A percentile compares a stretch with the other conserved stretches of the same genome.
Conservation (phyloP, 371 early-diverging fungal species). For the Circinella minor region DNA sequence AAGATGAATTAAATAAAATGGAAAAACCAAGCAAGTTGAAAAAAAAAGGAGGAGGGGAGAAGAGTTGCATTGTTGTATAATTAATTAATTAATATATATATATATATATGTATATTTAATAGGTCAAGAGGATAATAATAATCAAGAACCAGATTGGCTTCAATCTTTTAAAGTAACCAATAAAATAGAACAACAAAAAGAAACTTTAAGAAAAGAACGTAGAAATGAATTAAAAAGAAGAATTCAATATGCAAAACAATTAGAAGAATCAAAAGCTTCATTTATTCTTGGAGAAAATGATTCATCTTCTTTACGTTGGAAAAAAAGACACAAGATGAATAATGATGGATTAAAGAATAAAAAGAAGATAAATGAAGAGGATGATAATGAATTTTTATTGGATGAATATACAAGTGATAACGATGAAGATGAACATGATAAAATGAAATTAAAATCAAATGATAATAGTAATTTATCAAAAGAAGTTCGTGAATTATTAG, state of each 20-base stretch:
- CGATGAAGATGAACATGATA: constrained; percentile 54
- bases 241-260: constrained; percentile 32
- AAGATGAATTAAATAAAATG: constrained; percentile 3
- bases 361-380: constrained; percentile 8
- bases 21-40: neutral
- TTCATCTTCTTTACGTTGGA: neutral
- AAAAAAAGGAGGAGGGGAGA: neutral
- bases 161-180: constrained; percentile 27
- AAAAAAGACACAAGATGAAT: constrained; percentile 7
- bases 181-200: constrained; percentile 17
- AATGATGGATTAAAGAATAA: neutral
- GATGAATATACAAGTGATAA: constrained; percentile 73
- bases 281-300: neutral
- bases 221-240: constrained; percentile 32
- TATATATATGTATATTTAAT: no score
- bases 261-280: constrained; percentile 15
- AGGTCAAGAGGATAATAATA: neutral
- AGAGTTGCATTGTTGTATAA: neutral
- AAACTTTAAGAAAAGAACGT: constrained; percentile 19
- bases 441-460: neutral
- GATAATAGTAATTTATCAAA: constrained; percentile 47
- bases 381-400: constrained; percentile 62
- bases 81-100: neutral
- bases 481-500: constrained; percentile 59
- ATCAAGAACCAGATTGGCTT: constrained; percentile 55